Conservation (phyloP, 139 green algal species). For the Chlorella sorokiniana region DNA sequence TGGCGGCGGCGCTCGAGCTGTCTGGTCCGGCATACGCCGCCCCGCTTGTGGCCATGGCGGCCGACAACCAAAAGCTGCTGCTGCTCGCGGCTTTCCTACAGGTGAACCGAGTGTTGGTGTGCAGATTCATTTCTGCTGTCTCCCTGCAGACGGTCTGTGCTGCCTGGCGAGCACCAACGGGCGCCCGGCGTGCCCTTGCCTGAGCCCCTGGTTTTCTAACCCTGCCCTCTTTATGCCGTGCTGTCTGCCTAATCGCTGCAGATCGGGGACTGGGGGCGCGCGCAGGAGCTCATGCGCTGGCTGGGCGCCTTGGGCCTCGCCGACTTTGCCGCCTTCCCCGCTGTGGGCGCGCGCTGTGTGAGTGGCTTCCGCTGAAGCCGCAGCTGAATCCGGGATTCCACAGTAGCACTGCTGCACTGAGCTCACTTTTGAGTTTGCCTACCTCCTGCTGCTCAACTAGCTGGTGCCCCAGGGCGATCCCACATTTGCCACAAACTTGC, state of each 20-base stretch:
- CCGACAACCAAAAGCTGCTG: slow-evolving; percentile 54
- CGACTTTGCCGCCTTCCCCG: slow-evolving; percentile 45
- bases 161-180: no score
- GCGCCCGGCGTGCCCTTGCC: no score
- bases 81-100: slow-evolving; percentile 62
- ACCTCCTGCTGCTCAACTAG: neutral
- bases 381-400: no score
- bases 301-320: slow-evolving; percentile 47
- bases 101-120: slow-evolving; percentile 7
- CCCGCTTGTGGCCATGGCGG: slow-evolving; percentile 20
- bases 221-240: no score
- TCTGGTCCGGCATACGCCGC: slow-evolving; percentile 35
- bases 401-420: no score
- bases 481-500: neutral
- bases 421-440: neutral
- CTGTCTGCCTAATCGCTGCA: slow-evolving; percentile 9
- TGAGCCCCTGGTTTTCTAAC: no score
- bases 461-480: neutral
- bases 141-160: no score
- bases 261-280: slow-evolving; percentile 55
- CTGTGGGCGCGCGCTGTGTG: slow-evolving; percentile 51
- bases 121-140: neutral
- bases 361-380: neutral
- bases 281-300: slow-evolving; percentile 42
- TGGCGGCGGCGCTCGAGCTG: slow-evolving; percentile 56